Percentiles rank a stretch among this genome's conserved stretches.
phyloP scores from a whole-genome alignment of 306 rosid genomes.

The Ochetophila trinervis region DNA sequence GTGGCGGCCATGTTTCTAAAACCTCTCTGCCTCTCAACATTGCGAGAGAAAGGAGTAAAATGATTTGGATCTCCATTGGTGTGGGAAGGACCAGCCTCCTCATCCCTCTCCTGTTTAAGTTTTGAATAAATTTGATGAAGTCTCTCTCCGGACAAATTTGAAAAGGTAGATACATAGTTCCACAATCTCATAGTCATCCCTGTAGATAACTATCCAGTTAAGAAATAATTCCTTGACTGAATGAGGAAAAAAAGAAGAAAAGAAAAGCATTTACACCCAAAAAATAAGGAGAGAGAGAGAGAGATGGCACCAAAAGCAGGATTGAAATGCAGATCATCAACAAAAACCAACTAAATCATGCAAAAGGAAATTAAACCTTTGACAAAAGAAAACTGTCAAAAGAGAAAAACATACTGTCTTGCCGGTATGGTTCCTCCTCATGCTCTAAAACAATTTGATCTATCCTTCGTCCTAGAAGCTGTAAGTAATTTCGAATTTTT shows the following conservation, averaged over 20 bases:
- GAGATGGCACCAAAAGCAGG: neutral
- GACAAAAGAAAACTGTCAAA: constrained; percentile 1
- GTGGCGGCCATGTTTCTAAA: constrained; percentile 36
- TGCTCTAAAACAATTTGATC: constrained; percentile 80
- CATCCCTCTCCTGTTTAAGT: constrained; percentile 77
- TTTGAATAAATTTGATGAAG: constrained; percentile 88
- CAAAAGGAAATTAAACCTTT: neutral
- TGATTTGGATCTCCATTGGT: constrained; percentile 47
- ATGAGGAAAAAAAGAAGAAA: neutral
- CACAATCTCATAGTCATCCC: constrained; percentile 95
- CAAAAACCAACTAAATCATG: neutral
- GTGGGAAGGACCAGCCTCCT: constrained; percentile 75
- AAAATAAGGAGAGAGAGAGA: neutral
- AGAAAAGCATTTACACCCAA: neutral
- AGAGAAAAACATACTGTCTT: constrained; percentile 72
- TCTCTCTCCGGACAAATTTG: constrained; percentile 94
- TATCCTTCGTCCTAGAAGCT: constrained; percentile 93
- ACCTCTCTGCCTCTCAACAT: constrained; percentile 60
- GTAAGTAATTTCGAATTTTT: constrained; percentile 82
- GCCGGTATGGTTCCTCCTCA: constrained; percentile 77
- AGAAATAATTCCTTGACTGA: neutral
- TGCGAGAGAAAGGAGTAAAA: constrained; percentile 37
- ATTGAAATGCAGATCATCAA: neutral
- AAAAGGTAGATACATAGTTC: constrained; percentile 95
- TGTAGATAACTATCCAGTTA: constrained; percentile 29